Base-by-base conservation (phyloP, 2,329 filamentous ascomycete genomes). In the Xylariales sp. region DNA sequence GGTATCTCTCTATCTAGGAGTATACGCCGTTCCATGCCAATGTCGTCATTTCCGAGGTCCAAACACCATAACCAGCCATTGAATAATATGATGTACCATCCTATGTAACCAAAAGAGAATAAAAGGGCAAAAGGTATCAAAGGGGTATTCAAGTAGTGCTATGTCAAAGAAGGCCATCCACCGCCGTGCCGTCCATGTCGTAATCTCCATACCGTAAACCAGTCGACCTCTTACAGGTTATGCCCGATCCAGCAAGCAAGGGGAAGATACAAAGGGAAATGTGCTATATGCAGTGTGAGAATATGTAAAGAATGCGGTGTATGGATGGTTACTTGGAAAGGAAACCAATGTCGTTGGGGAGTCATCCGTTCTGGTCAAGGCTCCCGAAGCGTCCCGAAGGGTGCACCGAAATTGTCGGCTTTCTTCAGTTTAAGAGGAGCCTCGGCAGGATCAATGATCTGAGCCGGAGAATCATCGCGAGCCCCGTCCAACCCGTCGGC, bases 1-100 rank as follows among this genome's bases (percentile, higher is more conserved):
- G n/a, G n/a, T n/a, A n/a, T n/a, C n/a, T n/a, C n/a, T n/a, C n/a
- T n/a, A n/a, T n/a, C n/a, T n/a, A n/a, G n/a, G n/a, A n/a, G n/a
- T n/a, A n/a, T n/a, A 27, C 24, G 24, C 24, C 24, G n/a, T 59
- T 54, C 55, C 52, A 52, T 50, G 40, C 39, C 51, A 51, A 52
- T 49, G 38, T 45, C 41, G 46, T 50, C 48, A 54, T 54, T 51
- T 48, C 46, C 46, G 50, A 53, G 51, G 43, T 42, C 32, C 37
- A 45, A 44, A 44, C 47, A 51, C 52, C 55, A 51, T 57, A 47
- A 49, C 55, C 52, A n/a, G 24, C 24, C 24, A 8, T 8, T 27
- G n/a, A 8, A 27, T 27, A n/a, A 8, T 27, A 27, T 27, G 24
- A n/a, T n/a, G 24, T 27, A 27, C 24, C n/a, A n/a, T n/a, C 24